Evolutionary conservation across 129 eudicot genomes (phyloP).

Genomic region (Pseudognaphalium luteoalbum): DNA sequence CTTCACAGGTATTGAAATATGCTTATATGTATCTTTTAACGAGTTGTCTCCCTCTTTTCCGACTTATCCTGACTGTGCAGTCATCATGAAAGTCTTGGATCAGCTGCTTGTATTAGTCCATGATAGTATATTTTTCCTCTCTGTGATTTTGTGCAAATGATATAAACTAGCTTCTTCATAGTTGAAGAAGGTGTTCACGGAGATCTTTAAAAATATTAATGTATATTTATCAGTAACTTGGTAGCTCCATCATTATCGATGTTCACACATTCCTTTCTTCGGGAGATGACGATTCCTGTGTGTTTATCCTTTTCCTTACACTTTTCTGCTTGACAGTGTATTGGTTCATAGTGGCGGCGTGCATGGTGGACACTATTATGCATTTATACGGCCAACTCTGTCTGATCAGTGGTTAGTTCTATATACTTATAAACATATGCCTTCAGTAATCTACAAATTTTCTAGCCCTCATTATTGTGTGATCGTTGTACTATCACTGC

Average conservation of each 20-base stretch:
- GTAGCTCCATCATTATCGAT: slow-evolving; percentile 13
- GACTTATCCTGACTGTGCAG: slow-evolving; percentile 6
- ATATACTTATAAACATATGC: background rate
- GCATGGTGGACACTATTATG: slow-evolving; percentile 97
- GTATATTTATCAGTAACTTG: background rate
- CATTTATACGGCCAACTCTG: slow-evolving; percentile 88
- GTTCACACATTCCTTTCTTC: background rate
- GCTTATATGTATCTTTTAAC: slow-evolving; percentile 1
- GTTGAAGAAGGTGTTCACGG: background rate
- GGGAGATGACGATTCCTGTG: background rate
- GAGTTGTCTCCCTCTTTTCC: background rate
- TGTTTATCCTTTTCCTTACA: slow-evolving; percentile 17
- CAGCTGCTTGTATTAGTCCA: background rate
- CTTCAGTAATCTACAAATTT: background rate
- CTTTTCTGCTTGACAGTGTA: slow-evolving; percentile 57
- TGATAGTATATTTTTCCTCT: background rate
- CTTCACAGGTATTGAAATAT: slow-evolving; percentile 70
- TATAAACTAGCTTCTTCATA: slow-evolving; percentile 1
- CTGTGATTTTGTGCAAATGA: slow-evolving; percentile 1
- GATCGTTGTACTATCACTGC: slow-evolving; percentile 15
- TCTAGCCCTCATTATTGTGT: background rate
- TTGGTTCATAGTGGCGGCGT: slow-evolving; percentile 98
- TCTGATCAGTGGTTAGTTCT: slow-evolving; percentile 74
- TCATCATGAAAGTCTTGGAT: background rate
- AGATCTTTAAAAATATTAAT: background rate